Evolutionary conservation across 495 filamentous ascomycete species (phyloP).

Genomic region (Hypomontagnella monticulosa): DNA sequence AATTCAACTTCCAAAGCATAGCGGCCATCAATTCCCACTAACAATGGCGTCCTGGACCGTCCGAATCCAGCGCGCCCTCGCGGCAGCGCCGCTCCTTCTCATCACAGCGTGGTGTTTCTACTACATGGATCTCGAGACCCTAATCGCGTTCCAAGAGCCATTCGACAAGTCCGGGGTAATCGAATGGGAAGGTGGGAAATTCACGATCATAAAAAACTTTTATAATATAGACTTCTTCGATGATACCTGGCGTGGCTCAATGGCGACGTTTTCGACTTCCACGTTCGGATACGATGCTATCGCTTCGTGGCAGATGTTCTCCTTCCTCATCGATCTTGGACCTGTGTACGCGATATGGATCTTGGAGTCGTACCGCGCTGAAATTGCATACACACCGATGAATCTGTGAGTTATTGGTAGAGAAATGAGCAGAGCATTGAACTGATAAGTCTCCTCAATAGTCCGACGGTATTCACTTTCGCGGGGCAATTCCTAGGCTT

Average conservation of each 20-base stretch:
- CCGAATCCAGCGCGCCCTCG: slow-evolving; percentile 8
- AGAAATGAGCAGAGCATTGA: background rate
- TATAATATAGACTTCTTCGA: slow-evolving; percentile 21
- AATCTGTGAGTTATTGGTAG: slow-evolving; percentile 22
- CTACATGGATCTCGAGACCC: slow-evolving; percentile 22
- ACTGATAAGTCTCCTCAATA: background rate
- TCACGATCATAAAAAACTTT: slow-evolving; percentile 24
- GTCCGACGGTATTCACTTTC: slow-evolving; percentile 25
- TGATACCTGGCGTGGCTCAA: slow-evolving; percentile 13
- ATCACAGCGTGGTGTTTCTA: slow-evolving; percentile 15
- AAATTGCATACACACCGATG: slow-evolving; percentile 7
- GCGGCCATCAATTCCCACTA: background rate
- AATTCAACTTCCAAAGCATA: background rate
- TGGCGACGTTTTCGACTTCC: slow-evolving; percentile 19
- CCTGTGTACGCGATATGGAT: slow-evolving; percentile 31
- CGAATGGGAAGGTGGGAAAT: slow-evolving; percentile 28
- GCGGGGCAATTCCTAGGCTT: slow-evolving; percentile 22
- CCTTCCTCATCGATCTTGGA: slow-evolving; percentile 26
- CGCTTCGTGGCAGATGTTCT: slow-evolving; percentile 30
- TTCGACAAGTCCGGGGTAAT: slow-evolving; percentile 21
- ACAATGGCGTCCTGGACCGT: slow-evolving; percentile 3
- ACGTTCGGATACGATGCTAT: slow-evolving; percentile 25
- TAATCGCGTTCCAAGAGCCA: slow-evolving; percentile 4
- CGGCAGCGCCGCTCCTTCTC: slow-evolving; percentile 22
- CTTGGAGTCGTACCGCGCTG: slow-evolving; percentile 24